Evolutionary conservation across 2,329 filamentous ascomycete genomes (phyloP).

Genomic region (Sporothrix inflata): DNA sequence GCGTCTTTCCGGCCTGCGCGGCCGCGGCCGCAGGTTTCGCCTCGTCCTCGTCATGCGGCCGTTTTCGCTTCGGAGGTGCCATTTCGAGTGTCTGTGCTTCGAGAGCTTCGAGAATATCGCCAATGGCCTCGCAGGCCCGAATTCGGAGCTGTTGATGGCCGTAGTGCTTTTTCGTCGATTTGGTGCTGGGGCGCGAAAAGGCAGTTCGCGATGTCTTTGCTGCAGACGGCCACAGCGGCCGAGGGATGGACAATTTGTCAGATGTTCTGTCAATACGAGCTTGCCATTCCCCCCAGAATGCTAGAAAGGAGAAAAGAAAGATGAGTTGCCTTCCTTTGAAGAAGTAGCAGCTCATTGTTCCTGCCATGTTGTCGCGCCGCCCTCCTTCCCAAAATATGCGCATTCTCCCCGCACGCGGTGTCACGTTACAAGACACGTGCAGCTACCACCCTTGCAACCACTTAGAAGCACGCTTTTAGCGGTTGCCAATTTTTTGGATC

Average conservation of each 20-base stretch:
- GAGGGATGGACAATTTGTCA: not conserved
- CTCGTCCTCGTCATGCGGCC: constrained; percentile 33
- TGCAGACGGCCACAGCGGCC: not conserved
- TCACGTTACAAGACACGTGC: constrained; percentile 28
- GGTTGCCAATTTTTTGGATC: constrained; percentile 4
- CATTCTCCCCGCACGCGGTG: constrained; percentile 23
- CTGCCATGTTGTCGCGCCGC: constrained; percentile 2
- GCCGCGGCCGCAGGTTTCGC: not conserved
- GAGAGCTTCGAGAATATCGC: not conserved
- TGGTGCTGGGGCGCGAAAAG: not conserved
- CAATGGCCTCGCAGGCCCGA: not conserved
- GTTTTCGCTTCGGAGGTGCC: constrained; percentile 42
- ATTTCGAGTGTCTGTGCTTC: constrained; percentile 29
- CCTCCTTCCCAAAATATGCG: constrained; percentile 2
- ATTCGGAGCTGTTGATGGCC: not conserved
- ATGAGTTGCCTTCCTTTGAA: not conserved
- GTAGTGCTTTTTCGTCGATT: not conserved
- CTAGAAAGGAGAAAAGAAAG: not conserved
- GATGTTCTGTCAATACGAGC: not conserved
- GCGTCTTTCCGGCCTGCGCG: constrained; percentile 33
- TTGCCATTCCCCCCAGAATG: not conserved
- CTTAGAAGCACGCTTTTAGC: not conserved
- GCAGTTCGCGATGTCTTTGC: not conserved
- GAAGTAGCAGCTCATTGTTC: not conserved
- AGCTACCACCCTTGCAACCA: not conserved